Evolutionary conservation across 495 filamentous ascomycete species (phyloP), one percentile per base, ranked within the genome.

Genomic region (Aspergillus biplanus): DNA sequence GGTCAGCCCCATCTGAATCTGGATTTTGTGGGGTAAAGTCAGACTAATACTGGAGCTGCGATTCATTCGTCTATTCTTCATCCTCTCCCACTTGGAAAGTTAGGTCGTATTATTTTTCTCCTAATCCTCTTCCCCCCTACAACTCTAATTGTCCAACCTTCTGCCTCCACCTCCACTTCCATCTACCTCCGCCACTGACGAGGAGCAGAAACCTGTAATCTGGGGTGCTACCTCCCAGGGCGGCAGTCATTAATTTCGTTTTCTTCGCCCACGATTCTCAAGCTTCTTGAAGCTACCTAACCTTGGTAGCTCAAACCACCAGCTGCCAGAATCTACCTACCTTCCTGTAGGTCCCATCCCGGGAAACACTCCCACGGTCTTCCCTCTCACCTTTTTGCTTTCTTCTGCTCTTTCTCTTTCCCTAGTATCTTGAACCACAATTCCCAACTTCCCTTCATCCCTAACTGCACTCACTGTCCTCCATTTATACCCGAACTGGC

Each of bases 391-490:
- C 3, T 53, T 6, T 53, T 53, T 18, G 31, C 27, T 32, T 53
- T 18, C 27, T 53, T 33, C n/a, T 34, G 7, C 7, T 34, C 5
- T 54, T 54, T 54, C 27, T 11, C 7, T 54, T 33, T 11, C 27
- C 50, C 55, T 21, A 12, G 46, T 31, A 73, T 34, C 68, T 83
- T 84, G 11, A 1, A 50, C 11, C 47, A 18, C 47, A 49, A 49
- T 44, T 44, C 39, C 39, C 39, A 49, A 2, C 47, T 16, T 15
- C 47, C 5, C 47, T 27, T 49, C 47, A 13, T 16, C 47, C 5
- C 47, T 27, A 16, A 9, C n/a, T 44, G 34, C 32, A 8, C 31
- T 35, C 37, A 27, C 34, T 35, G 31, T 58, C 37, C 37, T 9
- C 47, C 16, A 31, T 12, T 9, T 18, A 50, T 50, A 9, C 11